Evolutionary conservation across 108 stramenopile species (phyloP).

Genomic region (Epithemia pelagica): DNA sequence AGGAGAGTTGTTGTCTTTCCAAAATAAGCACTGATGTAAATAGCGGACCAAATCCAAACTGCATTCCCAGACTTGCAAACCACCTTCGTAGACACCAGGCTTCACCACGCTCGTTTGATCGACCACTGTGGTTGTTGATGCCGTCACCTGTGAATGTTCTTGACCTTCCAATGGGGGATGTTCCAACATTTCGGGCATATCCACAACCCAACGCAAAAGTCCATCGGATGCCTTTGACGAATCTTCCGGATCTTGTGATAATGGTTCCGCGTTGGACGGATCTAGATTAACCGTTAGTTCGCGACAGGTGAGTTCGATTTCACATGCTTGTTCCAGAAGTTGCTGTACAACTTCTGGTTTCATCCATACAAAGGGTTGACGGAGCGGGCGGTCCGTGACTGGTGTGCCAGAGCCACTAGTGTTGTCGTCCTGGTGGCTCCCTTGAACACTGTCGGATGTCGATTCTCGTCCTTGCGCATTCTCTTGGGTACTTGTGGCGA

Average conservation of each 20-base stretch:
- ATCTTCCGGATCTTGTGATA: not conserved
- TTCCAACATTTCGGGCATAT: too few relatives aligned
- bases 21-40: conserved; percentile 14
- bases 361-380: not conserved
- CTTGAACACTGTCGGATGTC: not conserved
- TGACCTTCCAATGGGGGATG: too few relatives aligned
- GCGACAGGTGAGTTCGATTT: not conserved
- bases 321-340: not conserved
- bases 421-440: not conserved
- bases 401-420: too few relatives aligned
- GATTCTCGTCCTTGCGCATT: not conserved
- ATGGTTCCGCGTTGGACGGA: not conserved
- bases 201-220: not conserved
- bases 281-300: not conserved
- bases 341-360: not conserved
- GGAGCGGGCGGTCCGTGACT: not conserved
- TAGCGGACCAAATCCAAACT: conserved; percentile 68
- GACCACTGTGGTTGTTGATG: too few relatives aligned
- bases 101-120: conserved; percentile 43
- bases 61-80: conserved; percentile 81
- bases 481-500: too few relatives aligned
- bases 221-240: not conserved
- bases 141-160: too few relatives aligned
- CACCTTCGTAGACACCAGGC: conserved; percentile 82
- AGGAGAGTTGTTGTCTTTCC: not conserved